Evolutionary conservation across 2,329 filamentous ascomycete species (phyloP).

Genomic region (Trichoderma arundinaceum): DNA sequence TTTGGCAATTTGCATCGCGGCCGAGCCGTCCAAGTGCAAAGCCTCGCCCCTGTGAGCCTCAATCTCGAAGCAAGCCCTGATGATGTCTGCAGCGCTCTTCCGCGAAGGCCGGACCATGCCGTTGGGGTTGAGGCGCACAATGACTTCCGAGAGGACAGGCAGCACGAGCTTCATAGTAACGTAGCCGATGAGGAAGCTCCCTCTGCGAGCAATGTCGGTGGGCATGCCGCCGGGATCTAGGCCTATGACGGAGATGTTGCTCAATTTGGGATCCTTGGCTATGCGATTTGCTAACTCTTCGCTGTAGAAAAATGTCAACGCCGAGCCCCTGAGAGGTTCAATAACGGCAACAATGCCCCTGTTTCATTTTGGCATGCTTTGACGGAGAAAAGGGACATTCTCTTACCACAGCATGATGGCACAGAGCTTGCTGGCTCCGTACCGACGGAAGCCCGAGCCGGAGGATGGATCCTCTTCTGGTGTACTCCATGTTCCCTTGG

Average conservation of each 20-base stretch:
- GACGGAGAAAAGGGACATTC: neutral
- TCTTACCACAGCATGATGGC: conserved; percentile 46
- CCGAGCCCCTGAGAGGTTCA: neutral
- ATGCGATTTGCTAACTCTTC: conserved; percentile 46
- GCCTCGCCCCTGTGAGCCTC: conserved; percentile 39
- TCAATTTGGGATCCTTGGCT: conserved; percentile 43
- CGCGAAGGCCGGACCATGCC: conserved; percentile 39
- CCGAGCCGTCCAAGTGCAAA: conserved; percentile 46
- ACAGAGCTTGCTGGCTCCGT: conserved; percentile 49
- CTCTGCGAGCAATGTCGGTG: conserved; percentile 42
- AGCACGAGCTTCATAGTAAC: conserved; percentile 39
- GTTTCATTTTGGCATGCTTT: too few species aligned
- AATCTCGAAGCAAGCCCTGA: conserved; percentile 43
- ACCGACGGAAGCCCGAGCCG: conserved; percentile 44
- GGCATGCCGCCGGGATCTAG: conserved; percentile 49
- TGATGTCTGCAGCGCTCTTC: conserved; percentile 45
- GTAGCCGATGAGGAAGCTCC: conserved; percentile 36
- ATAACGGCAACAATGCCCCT: neutral
- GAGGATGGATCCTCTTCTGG: conserved; percentile 39
- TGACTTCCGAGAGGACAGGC: conserved; percentile 36
- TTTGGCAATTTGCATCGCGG: conserved; percentile 38
- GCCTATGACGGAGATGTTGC: conserved; percentile 45
- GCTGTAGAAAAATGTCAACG: neutral
- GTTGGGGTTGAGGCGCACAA: conserved; percentile 41
- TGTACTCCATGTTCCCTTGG: conserved; percentile 45